Conservation (phyloP, 2,329 filamentous ascomycete genomes). For the Aspergillus sp. region DNA sequence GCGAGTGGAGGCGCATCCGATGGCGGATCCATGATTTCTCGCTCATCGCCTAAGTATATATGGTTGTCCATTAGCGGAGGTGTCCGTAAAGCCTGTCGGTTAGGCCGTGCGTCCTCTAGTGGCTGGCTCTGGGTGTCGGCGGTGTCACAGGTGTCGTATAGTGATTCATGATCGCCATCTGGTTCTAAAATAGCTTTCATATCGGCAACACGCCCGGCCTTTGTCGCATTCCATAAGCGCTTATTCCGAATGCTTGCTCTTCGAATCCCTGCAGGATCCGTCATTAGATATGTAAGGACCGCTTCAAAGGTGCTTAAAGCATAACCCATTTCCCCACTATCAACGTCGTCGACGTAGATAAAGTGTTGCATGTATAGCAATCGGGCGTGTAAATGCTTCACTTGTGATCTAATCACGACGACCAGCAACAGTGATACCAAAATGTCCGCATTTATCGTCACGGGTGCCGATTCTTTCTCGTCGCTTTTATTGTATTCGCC, state of each 20-base stretch:
- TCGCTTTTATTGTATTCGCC: conserved; percentile 44
- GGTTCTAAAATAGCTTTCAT: conserved; percentile 80
- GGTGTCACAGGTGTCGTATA: conserved; percentile 41
- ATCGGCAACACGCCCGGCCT: conserved; percentile 71
- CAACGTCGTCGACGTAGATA: conserved; percentile 96
- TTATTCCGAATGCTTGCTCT: conserved; percentile 84
- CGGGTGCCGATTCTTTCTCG: conserved; percentile 55
- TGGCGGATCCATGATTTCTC: conserved; percentile 17
- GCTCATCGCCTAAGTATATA: conserved; percentile 11
- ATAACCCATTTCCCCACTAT: conserved; percentile 94
- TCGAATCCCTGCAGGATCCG: conserved; percentile 77
- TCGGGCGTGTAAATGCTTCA: conserved; percentile 82
- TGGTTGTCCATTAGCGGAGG: conserved; percentile 23
- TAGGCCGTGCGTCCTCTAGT: conserved; percentile 31
- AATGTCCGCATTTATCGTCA: conserved; percentile 82
- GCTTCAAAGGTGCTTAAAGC: conserved; percentile 94
- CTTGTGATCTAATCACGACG: conserved; percentile 87
- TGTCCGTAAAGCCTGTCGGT: conserved; percentile 22
- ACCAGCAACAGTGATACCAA: conserved; percentile 87
- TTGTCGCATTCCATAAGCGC: conserved; percentile 81
- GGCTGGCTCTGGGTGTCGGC: conserved; percentile 33
- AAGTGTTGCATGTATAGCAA: conserved; percentile 96
- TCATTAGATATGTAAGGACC: conserved; percentile 81
- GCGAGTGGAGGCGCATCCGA: conserved; percentile 52
- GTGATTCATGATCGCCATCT: conserved; percentile 47